A percentile compares a stretch with the other conserved stretches of the same genome.
Conservation (phyloP, 2,329 filamentous ascomycete species). For the Macrophomina pseudophaseolina region DNA sequence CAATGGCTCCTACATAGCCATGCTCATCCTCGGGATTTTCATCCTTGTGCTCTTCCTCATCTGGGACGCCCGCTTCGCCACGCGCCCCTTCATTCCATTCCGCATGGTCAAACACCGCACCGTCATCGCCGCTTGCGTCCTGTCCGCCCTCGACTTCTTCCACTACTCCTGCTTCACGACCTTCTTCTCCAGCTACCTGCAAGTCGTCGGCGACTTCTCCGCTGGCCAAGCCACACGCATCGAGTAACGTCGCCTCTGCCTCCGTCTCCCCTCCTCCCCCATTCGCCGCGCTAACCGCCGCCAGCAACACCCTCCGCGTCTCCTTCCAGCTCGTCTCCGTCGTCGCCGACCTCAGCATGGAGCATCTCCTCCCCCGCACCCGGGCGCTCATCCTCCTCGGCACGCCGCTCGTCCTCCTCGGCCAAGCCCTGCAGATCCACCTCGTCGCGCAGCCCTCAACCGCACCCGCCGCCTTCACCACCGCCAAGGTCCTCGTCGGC, state of each 20-base stretch:
- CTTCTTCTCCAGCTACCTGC: conserved; percentile 1
- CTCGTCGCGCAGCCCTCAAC: too few species aligned
- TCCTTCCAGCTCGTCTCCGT: conserved; percentile 1
- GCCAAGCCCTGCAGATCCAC: neutral
- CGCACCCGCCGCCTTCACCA: too few species aligned
- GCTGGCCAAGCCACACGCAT: neutral
- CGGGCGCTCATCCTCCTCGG: neutral
- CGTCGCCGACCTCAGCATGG: neutral
- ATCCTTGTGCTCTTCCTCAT: neutral
- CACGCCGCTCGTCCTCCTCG: neutral
- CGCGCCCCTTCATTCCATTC: neutral
- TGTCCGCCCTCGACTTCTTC: neutral
- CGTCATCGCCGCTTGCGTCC: neutral
- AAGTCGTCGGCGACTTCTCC: neutral
- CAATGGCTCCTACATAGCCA: neutral
- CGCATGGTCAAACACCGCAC: neutral
- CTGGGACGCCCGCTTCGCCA: neutral
- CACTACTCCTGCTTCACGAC: neutral
- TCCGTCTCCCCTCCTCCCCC: neutral
- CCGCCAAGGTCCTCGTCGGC: too few species aligned
- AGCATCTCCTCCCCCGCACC: neutral
- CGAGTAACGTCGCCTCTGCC: too few species aligned
- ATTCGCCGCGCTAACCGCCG: neutral
- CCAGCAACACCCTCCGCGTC: neutral
- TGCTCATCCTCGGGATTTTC: neutral